These are phyloP conservation scores for Harringtonia lauricola DNA, from an alignment of 2,329 filamentous ascomycete genomes.

Conservation along the genomic window DNA sequence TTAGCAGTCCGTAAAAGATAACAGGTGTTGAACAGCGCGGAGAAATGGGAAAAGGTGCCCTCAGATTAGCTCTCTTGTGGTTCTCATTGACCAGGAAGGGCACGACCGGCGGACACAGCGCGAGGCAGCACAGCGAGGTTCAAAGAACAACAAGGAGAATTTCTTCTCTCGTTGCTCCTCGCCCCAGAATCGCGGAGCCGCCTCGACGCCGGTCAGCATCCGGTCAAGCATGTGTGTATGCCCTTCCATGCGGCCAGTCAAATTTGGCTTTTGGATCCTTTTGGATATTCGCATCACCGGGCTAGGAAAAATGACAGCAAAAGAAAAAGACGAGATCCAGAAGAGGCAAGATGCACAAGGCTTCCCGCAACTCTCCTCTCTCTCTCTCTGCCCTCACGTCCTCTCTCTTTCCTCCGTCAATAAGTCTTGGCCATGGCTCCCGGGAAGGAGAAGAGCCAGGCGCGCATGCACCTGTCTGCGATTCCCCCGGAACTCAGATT, in stretches of 20 bases:
- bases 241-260: constrained; percentile 2
- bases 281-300: constrained; percentile 8
- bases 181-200: constrained; percentile 2
- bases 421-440: neutral
- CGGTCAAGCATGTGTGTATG: no score
- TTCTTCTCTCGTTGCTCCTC: neutral
- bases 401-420: neutral
- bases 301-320: neutral
- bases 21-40: no score
- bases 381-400: neutral
- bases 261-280: constrained; percentile 12
- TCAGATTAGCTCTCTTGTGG: constrained; percentile 12
- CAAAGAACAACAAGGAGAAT: neutral
- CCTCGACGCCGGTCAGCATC: neutral
- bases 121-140: neutral
- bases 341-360: neutral
- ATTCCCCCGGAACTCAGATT: constrained; percentile 22
- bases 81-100: constrained; percentile 6
- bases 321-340: neutral
- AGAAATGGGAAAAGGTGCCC: neutral
- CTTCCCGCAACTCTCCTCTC: no score
- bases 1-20: no score
- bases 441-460: constrained; percentile 8
- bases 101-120: neutral
- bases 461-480: constrained; percentile 6